phyloP scores from a whole-genome alignment of 1,139 yeast species.

The Pichia sp. region DNA sequence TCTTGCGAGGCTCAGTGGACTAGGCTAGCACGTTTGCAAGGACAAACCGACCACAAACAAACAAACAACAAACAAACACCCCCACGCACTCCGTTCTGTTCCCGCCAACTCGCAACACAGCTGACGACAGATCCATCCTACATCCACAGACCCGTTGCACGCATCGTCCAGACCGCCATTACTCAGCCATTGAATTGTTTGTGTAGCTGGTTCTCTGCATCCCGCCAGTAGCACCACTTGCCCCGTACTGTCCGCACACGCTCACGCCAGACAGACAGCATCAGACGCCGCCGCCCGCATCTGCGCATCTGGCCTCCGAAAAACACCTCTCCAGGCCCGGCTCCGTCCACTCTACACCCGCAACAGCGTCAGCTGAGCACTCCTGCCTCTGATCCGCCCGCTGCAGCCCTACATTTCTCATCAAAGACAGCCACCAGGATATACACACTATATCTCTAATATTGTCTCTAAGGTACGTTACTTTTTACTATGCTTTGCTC shows the following conservation, averaged over 20 bases:
- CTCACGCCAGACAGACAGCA: too few relatives aligned
- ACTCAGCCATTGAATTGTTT: not conserved
- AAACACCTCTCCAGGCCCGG: too few relatives aligned
- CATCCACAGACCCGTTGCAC: not conserved
- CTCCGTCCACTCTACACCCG: too few relatives aligned
- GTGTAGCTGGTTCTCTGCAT: not conserved
- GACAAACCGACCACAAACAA: conserved; percentile 5
- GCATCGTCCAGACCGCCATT: not conserved
- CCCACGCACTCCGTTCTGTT: not conserved
- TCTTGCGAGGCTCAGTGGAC: not conserved
- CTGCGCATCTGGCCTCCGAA: too few relatives aligned
- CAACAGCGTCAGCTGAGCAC: not conserved
- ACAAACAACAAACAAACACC: conserved; percentile 5
- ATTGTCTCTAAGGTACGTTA: conserved; percentile 17
- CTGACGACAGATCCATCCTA: not conserved
- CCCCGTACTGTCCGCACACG: not conserved
- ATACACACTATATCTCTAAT: not conserved
- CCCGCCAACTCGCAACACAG: not conserved
- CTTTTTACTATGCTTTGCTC: not conserved
- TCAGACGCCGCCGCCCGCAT: too few relatives aligned
- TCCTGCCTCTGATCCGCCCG: not conserved
- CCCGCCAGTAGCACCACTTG: not conserved
- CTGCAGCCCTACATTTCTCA: not conserved
- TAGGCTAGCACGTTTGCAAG: conserved; percentile 11
- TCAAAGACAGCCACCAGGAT: not conserved